phyloP scores from a whole-genome alignment of 768 basidiomycete species.

The Leccinum sublutescens region DNA sequence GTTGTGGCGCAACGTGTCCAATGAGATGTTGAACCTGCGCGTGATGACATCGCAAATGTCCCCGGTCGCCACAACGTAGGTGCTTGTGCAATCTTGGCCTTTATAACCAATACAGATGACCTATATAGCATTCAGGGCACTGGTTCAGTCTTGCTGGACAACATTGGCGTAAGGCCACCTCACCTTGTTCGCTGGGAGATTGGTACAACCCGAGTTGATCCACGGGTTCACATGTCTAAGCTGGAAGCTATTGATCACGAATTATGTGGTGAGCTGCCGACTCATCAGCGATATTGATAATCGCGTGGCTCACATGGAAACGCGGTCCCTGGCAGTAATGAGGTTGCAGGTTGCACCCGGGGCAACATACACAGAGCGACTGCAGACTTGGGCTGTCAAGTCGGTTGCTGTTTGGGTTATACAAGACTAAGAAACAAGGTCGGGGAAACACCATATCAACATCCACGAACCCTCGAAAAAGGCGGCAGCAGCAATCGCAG shows the following conservation, averaged over 20 bases:
- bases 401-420: neutral
- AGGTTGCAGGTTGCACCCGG: neutral
- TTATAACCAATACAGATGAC: constrained; percentile 52
- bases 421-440: neutral
- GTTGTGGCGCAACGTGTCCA: neutral
- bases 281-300: neutral
- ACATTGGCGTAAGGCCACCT: neutral
- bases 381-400: neutral
- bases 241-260: constrained; percentile 45
- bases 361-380: neutral
- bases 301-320: neutral
- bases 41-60: neutral
- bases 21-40: neutral
- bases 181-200: constrained; percentile 21
- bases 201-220: too few species aligned
- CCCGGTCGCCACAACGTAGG: neutral
- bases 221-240: constrained; percentile 57
- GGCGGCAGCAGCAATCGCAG: neutral
- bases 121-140: constrained; percentile 19
- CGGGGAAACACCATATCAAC: neutral
- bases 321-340: neutral
- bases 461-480: neutral
- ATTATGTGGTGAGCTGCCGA: neutral
- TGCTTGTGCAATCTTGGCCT: constrained; percentile 50
- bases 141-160: neutral